Evolutionary conservation across 2,329 filamentous ascomycete genomes (phyloP).

Genomic region (Hymenoscyphus albidus): DNA sequence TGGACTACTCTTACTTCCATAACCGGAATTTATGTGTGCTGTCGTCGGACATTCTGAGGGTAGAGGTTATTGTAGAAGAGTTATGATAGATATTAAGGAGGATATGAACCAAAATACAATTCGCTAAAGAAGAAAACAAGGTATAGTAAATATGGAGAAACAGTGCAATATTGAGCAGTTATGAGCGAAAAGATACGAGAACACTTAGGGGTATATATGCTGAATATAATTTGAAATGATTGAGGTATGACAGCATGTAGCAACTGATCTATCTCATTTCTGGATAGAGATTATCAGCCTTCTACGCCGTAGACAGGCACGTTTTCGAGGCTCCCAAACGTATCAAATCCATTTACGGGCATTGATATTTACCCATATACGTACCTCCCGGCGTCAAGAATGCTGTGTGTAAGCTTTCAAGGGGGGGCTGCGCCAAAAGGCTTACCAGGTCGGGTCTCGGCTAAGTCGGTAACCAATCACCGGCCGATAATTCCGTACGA

Average conservation of each 20-base stretch:
- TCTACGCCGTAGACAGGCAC: no score
- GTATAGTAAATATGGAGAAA: no score
- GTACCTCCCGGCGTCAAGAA: background rate
- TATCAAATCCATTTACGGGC: background rate
- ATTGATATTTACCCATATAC: background rate
- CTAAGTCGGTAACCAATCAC: background rate
- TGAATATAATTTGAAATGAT: no score
- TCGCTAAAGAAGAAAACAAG: no score
- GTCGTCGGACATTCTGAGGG: background rate
- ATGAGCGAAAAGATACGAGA: no score
- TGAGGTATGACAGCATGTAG: no score
- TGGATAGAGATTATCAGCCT: no score
- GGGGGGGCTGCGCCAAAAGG: constrained; percentile 3
- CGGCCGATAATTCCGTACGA: background rate
- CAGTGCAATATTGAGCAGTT: no score
- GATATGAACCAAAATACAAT: background rate
- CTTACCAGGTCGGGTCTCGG: constrained; percentile 1
- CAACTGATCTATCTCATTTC: no score
- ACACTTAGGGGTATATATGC: no score
- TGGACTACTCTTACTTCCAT: constrained; percentile 16
- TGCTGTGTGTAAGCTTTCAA: background rate
- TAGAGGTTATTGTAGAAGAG: background rate
- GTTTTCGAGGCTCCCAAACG: no score
- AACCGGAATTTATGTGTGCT: constrained; percentile 21
- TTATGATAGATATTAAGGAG: background rate